These are phyloP conservation scores for Didymella exigua DNA, from an alignment of 2,329 filamentous ascomycete genomes.

Conservation along the genomic window DNA sequence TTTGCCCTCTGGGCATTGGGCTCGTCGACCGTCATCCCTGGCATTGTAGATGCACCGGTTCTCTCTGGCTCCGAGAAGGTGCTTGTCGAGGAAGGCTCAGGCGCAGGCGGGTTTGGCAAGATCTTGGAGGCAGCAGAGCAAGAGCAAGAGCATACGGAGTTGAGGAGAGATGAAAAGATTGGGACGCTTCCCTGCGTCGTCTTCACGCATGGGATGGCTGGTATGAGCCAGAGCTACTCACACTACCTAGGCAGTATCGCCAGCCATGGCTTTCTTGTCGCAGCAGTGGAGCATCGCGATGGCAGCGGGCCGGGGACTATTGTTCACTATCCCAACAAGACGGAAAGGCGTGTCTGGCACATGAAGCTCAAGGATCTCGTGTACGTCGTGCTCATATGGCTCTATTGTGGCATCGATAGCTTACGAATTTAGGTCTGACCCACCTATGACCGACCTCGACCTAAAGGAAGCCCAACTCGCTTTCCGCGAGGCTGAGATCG, in stretches of 20 bases:
- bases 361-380: conserved; percentile 44
- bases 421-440: conserved; percentile 24
- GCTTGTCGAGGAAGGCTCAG: conserved; percentile 28
- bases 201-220: conserved; percentile 56
- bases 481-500: conserved; percentile 54
- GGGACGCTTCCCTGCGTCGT: conserved; percentile 51
- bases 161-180: conserved; percentile 32
- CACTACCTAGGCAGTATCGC: conserved; percentile 55
- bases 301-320: conserved; percentile 53
- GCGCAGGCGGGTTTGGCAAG: conserved; percentile 21
- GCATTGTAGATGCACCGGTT: conserved; percentile 51
- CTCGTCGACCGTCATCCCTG: conserved; percentile 51
- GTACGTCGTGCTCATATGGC: conserved; percentile 9
- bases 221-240: conserved; percentile 53
- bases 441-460: conserved; percentile 41
- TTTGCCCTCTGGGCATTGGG: conserved; percentile 51
- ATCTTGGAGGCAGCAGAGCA: conserved; percentile 26
- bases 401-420: not conserved
- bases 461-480: conserved; percentile 52
- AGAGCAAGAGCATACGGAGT: conserved; percentile 28
- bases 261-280: conserved; percentile 53
- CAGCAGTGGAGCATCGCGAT: conserved; percentile 55
- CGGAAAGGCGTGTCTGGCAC: conserved; percentile 46
- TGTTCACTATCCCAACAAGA: conserved; percentile 45
- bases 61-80: conserved; percentile 32